These are phyloP conservation scores for Diaporthe nobilis DNA, from an alignment of 2,329 filamentous ascomycete species.

Conservation along the genomic window DNA sequence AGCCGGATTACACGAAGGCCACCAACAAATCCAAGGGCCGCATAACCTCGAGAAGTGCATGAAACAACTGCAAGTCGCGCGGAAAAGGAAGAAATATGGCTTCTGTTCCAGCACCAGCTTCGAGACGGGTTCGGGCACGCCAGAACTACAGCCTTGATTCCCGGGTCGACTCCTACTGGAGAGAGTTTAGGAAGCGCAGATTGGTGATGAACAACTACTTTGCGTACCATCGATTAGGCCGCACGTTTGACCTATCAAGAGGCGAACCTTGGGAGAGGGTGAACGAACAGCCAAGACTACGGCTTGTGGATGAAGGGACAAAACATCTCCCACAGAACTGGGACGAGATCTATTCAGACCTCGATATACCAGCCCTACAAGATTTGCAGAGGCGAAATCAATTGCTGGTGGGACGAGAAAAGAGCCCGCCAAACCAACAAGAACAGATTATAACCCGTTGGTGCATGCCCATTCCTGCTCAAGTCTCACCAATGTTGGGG, in stretches of 20 bases:
- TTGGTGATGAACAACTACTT: conserved; percentile 17
- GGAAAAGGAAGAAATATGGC: background rate
- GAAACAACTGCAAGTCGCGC: background rate
- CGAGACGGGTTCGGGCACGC: background rate
- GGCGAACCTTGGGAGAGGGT: background rate
- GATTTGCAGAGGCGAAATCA: background rate
- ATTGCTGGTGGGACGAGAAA: conserved; percentile 9
- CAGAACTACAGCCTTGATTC: background rate
- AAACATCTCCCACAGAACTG: background rate
- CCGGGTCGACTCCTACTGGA: background rate
- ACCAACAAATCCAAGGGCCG: background rate
- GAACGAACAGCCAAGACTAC: background rate
- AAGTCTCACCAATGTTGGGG: no score
- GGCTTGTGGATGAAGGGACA: background rate
- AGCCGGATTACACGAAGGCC: background rate
- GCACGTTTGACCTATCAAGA: background rate
- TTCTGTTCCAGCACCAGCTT: background rate
- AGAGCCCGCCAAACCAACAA: background rate
- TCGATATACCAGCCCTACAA: conserved; percentile 2
- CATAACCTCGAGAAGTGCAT: background rate
- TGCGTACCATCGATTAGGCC: conserved; percentile 1
- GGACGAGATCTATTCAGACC: conserved; percentile 1
- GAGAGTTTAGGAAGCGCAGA: background rate
- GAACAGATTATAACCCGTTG: background rate
- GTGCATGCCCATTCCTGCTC: background rate